A percentile compares a stretch with the other conserved stretches of the same genome.
These are phyloP conservation scores for Rhododendron ovatum DNA, from an alignment of 148 eudicot genomes.

Conservation along the genomic window DNA sequence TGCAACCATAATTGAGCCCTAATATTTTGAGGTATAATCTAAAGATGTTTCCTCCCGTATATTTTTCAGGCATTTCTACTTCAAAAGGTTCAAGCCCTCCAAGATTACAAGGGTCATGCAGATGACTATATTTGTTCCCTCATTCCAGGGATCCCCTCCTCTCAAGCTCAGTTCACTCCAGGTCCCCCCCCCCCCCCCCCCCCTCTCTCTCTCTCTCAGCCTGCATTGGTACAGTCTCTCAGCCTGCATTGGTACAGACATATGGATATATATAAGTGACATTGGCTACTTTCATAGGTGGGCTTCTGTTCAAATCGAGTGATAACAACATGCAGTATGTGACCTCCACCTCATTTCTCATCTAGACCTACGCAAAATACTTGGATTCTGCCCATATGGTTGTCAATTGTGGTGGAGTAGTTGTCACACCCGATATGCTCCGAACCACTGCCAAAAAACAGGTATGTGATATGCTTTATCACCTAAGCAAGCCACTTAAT, in stretches of 20 bases:
- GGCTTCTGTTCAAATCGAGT: constrained; percentile 63
- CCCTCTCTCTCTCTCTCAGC: neutral
- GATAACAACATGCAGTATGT: constrained; percentile 81
- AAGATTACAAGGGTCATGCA: constrained; percentile 68
- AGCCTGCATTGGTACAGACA: neutral
- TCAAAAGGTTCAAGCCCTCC: constrained; percentile 50
- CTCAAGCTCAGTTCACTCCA: constrained; percentile 70
- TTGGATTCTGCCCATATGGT: constrained; percentile 48
- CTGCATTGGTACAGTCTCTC: too few species aligned
- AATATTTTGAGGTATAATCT: neutral
- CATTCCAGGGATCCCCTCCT: constrained; percentile 57
- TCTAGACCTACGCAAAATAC: constrained; percentile 72
- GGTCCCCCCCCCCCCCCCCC: constrained; percentile 22
- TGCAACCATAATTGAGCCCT: neutral
- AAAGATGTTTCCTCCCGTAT: neutral
- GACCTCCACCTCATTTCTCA: constrained; percentile 71
- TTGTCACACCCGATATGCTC: constrained; percentile 44
- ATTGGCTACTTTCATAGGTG: constrained; percentile 35
- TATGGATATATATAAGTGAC: neutral
- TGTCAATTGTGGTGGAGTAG: constrained; percentile 57
- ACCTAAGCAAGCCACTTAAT: neutral
- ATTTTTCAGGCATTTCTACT: constrained; percentile 53
- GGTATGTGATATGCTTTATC: constrained; percentile 21
- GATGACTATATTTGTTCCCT: constrained; percentile 75
- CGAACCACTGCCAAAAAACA: constrained; percentile 64